Conservation (phyloP, 768 basidiomycete genomes). For the Coprinopsis marcescibilis region DNA sequence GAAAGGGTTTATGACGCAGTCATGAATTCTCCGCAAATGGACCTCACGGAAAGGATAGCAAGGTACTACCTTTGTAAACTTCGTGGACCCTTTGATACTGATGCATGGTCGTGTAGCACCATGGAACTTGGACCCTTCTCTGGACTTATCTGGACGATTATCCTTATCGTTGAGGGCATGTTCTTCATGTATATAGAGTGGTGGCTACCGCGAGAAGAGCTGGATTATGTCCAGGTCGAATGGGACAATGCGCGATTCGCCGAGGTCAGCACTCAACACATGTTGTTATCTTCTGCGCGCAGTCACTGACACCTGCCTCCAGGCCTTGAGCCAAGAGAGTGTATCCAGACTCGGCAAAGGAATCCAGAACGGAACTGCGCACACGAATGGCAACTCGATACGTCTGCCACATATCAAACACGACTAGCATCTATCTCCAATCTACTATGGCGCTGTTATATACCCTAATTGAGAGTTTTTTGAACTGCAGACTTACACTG, state of each 20-base stretch:
- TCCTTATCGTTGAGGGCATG: constrained; percentile 82
- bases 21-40: constrained; percentile 51
- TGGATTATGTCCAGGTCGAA: constrained; percentile 67
- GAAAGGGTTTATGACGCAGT: constrained; percentile 78
- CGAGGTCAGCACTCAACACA: constrained; percentile 30
- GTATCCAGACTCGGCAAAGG: neutral
- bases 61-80: constrained; percentile 41
- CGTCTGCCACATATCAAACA: too few species aligned
- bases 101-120: constrained; percentile 46
- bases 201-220: constrained; percentile 69
- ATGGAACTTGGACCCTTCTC: constrained; percentile 73
- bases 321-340: neutral
- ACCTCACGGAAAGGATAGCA: constrained; percentile 72
- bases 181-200: constrained; percentile 84
- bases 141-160: constrained; percentile 84
- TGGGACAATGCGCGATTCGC: constrained; percentile 48
- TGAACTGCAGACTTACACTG: too few species aligned
- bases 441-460: too few species aligned
- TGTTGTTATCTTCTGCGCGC: neutral
- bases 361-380: too few species aligned
- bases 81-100: neutral
- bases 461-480: too few species aligned
- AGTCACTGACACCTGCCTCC: neutral
- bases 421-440: too few species aligned
- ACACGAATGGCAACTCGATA: too few species aligned